A percentile compares a stretch with the other conserved stretches of the same genome.
These are phyloP conservation scores for Drechslera avenae DNA, from an alignment of 2,329 filamentous ascomycete genomes.

Conservation along the genomic window DNA sequence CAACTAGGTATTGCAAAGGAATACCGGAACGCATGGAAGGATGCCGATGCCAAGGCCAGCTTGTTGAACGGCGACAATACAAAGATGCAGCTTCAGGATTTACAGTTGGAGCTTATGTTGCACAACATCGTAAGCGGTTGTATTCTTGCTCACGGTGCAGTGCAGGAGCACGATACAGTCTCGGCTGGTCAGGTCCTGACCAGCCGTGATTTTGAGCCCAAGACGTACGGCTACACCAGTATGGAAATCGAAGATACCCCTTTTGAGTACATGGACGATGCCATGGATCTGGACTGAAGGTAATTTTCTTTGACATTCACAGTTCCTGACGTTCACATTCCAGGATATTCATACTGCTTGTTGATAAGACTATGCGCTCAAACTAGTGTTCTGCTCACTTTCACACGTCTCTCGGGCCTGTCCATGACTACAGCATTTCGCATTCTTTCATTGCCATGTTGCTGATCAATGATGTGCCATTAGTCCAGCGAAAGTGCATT, in stretches of 20 bases:
- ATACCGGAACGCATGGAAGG: slow-evolving; percentile 74
- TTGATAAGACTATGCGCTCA: too few relatives aligned
- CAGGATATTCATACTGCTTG: too few relatives aligned
- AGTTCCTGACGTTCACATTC: neutral
- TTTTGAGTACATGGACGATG: slow-evolving; percentile 43
- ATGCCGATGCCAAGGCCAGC: slow-evolving; percentile 57
- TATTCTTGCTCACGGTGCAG: slow-evolving; percentile 58
- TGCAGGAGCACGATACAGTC: slow-evolving; percentile 35
- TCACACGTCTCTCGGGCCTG: too few relatives aligned
- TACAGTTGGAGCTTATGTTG: slow-evolving; percentile 67
- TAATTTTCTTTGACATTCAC: neutral
- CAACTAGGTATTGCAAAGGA: slow-evolving; percentile 71
- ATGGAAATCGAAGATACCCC: slow-evolving; percentile 34
- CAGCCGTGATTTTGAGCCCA: slow-evolving; percentile 30
- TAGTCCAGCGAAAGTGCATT: too few relatives aligned
- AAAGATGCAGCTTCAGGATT: slow-evolving; percentile 59
- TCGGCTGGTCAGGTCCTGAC: slow-evolving; percentile 17
- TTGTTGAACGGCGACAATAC: slow-evolving; percentile 23
- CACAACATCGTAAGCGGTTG: slow-evolving; percentile 62
- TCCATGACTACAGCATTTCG: too few relatives aligned
- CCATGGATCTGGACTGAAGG: slow-evolving; percentile 43
- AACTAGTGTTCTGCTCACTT: too few relatives aligned
- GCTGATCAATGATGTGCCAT: too few relatives aligned
- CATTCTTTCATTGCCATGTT: too few relatives aligned
- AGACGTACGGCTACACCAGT: slow-evolving; percentile 5